phyloP scores from a whole-genome alignment of 768 basidiomycete species.

The Ramaria rubella region DNA sequence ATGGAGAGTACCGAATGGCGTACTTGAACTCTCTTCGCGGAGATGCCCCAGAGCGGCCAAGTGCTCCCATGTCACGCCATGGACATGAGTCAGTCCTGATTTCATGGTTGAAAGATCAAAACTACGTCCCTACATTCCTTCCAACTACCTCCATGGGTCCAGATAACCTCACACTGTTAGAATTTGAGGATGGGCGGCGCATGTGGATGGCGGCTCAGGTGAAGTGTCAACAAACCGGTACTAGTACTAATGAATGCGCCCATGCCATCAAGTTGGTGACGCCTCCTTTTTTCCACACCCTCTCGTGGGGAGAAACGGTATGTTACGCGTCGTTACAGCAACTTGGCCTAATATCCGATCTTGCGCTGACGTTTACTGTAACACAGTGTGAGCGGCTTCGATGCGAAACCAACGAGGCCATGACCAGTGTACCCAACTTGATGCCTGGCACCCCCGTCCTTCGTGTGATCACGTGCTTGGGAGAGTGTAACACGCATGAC shows the following conservation, averaged over 20 bases:
- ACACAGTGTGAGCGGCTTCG: neutral
- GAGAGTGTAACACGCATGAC: too few species aligned
- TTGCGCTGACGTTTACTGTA: neutral
- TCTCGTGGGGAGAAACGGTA: neutral
- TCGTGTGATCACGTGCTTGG: neutral
- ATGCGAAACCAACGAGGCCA: neutral
- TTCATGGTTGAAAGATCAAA: neutral
- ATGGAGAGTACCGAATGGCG: neutral
- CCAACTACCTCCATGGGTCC: neutral
- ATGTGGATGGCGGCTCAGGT: neutral
- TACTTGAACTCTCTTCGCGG: neutral
- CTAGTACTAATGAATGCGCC: too few species aligned
- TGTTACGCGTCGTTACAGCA: neutral
- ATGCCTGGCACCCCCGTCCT: neutral
- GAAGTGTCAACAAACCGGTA: too few species aligned
- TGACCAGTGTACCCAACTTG: neutral
- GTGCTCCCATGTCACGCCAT: neutral
- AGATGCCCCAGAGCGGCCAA: neutral
- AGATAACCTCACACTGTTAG: neutral
- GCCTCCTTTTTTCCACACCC: neutral
- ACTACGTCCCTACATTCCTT: neutral
- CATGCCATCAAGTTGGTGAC: too few species aligned
- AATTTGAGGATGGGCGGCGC: neutral
- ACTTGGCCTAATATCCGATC: neutral
- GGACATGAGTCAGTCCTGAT: neutral